These are phyloP conservation scores for Moesziomyces sp. DNA, from an alignment of 1,284 basidiomycete genomes.

Conservation along the genomic window DNA sequence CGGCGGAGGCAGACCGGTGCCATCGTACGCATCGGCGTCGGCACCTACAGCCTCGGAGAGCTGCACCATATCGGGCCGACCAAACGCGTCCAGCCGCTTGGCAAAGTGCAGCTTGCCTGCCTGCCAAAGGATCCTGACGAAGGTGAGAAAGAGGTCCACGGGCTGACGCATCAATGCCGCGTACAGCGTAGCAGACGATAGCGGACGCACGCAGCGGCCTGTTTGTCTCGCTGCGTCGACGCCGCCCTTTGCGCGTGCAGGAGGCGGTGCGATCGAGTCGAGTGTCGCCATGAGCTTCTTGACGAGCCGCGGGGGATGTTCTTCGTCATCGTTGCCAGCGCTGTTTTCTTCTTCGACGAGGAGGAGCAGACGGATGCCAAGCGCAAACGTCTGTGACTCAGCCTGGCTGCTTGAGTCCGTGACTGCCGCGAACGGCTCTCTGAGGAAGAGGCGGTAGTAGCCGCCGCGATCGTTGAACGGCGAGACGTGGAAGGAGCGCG, in stretches of 20 bases:
- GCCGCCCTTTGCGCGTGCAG: not conserved
- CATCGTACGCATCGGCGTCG: conserved; percentile 8
- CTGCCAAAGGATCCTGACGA: conserved; percentile 76
- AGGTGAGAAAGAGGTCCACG: conserved; percentile 74
- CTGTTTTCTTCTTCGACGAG: conserved; percentile 32
- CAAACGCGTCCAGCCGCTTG: conserved; percentile 75
- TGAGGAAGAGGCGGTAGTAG: conserved; percentile 72
- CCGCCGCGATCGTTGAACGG: conserved; percentile 82
- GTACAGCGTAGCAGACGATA: conserved; percentile 71
- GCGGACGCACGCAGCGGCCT: conserved; percentile 62
- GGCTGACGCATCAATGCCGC: conserved; percentile 71
- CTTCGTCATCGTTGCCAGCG: too few species aligned
- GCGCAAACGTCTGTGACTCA: conserved; percentile 5
- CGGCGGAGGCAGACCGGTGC: conserved; percentile 37
- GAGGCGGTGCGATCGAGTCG: conserved; percentile 68
- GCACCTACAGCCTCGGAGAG: not conserved
- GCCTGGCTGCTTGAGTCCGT: not conserved
- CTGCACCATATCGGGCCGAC: conserved; percentile 73
- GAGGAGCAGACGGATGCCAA: conserved; percentile 48
- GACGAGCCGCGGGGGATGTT: conserved; percentile 17
- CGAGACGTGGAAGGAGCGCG: conserved; percentile 80
- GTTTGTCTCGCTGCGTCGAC: not conserved
- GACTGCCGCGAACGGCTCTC: conserved; percentile 28
- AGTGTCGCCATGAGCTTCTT: conserved; percentile 72
- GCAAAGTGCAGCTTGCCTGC: conserved; percentile 77